These are phyloP conservation scores for Magnolia sinica DNA, from an alignment of 164 flowering plant genomes.

Conservation along the genomic window DNA sequence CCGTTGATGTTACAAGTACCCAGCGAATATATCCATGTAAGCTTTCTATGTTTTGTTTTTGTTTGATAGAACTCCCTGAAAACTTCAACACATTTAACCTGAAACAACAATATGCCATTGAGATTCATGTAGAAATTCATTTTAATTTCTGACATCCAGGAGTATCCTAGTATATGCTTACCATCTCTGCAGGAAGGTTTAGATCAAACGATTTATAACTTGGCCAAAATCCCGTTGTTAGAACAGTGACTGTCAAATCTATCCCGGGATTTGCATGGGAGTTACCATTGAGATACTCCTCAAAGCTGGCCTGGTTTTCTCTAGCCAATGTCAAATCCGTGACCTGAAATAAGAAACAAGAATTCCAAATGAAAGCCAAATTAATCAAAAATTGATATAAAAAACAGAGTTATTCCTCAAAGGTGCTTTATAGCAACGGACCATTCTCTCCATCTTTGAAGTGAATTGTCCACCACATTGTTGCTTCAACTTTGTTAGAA, in stretches of 20 bases:
- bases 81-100: conserved; percentile 83
- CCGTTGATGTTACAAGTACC: conserved; percentile 83
- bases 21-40: conserved; percentile 90
- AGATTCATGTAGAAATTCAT: neutral
- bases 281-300: conserved; percentile 59
- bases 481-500: conserved; percentile 79
- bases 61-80: conserved; percentile 78
- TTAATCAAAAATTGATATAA: neutral
- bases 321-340: conserved; percentile 75
- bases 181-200: conserved; percentile 83
- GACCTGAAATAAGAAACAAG: conserved; percentile 33
- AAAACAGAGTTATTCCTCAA: neutral
- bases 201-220: conserved; percentile 77
- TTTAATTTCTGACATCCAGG: neutral
- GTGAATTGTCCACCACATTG: conserved; percentile 97
- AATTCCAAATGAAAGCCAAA: conserved; percentile 6
- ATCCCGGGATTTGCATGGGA: conserved; percentile 61
- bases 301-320: conserved; percentile 67
- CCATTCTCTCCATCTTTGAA: conserved; percentile 99
- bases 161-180: conserved; percentile 10
- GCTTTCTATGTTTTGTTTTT: conserved; percentile 83
- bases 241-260: conserved; percentile 77
- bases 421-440: conserved; percentile 17
- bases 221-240: conserved; percentile 87
- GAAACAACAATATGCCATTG: conserved; percentile 35